Conservation (phyloP, 2,329 filamentous ascomycete genomes). For the Aspergillus aculeatinus region DNA sequence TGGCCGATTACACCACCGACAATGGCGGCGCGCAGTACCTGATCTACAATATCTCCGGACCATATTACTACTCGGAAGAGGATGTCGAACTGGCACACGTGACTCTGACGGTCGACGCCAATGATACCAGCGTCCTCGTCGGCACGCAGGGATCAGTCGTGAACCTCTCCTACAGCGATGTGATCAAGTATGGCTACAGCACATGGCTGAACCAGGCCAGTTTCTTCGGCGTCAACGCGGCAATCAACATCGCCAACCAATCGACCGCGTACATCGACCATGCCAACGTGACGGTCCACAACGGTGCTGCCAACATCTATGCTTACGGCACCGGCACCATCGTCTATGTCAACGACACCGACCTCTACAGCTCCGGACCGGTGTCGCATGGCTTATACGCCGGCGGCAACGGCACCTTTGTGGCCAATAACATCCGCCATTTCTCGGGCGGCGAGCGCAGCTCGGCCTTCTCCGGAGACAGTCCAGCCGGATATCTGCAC, state of each 20-base stretch:
- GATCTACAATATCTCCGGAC: constrained; percentile 2
- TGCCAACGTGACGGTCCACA: constrained; percentile 35
- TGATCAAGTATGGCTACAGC: constrained; percentile 33
- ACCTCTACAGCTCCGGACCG: constrained; percentile 35
- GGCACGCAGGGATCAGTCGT: constrained; percentile 10
- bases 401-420: constrained; percentile 32
- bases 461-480: constrained; percentile 36
- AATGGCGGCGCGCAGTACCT: too few species aligned
- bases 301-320: constrained; percentile 36
- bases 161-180: constrained; percentile 25
- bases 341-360: constrained; percentile 26
- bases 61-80: constrained; percentile 7
- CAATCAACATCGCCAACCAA: constrained; percentile 31
- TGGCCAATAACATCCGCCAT: constrained; percentile 23
- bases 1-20: too few species aligned
- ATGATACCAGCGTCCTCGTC: constrained; percentile 21
- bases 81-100: constrained; percentile 9
- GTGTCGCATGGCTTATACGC: constrained; percentile 35
- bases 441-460: constrained; percentile 33
- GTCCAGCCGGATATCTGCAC: constrained; percentile 28
- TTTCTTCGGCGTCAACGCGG: constrained; percentile 35
- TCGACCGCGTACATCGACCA: constrained; percentile 26
- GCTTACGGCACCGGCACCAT: constrained; percentile 29
- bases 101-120: constrained; percentile 15
- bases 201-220: constrained; percentile 29